These are phyloP conservation scores for Aureobasidium pullulans DNA, from an alignment of 2,329 filamentous ascomycete genomes.

Conservation along the genomic window DNA sequence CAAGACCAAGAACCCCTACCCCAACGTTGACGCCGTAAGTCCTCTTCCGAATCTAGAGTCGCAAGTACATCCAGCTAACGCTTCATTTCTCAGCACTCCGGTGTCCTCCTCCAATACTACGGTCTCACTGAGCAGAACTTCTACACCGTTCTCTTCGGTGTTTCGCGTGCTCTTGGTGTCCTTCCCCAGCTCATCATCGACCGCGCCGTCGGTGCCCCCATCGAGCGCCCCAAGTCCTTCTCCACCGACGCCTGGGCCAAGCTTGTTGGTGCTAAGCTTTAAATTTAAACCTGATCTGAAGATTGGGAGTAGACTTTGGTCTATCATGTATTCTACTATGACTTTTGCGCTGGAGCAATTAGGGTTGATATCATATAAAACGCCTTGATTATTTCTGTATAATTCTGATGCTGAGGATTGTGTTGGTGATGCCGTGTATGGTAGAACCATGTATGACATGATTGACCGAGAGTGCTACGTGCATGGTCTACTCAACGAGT, in stretches of 20 bases:
- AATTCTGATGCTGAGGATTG: neutral
- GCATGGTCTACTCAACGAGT: slow-evolving; percentile 5
- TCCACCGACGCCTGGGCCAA: slow-evolving; percentile 95
- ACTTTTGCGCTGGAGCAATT: slow-evolving; percentile 14
- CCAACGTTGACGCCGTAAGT: slow-evolving; percentile 82
- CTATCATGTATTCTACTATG: slow-evolving; percentile 13
- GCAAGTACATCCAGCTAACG: slow-evolving; percentile 11
- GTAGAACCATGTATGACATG: neutral
- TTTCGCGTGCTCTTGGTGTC: slow-evolving; percentile 95
- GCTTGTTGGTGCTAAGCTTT: slow-evolving; percentile 83
- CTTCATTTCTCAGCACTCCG: slow-evolving; percentile 59
- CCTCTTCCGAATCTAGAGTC: neutral
- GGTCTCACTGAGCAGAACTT: slow-evolving; percentile 97
- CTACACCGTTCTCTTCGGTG: slow-evolving; percentile 99
- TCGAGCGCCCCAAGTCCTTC: slow-evolving; percentile 99
- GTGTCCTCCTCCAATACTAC: slow-evolving; percentile 99
- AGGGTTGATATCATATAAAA: slow-evolving; percentile 13
- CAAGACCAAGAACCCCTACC: slow-evolving; percentile 99
- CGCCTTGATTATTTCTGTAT: slow-evolving; percentile 7
- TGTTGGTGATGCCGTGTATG: neutral
- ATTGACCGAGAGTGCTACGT: neutral
- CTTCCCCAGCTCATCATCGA: slow-evolving; percentile 99
- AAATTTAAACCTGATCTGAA: slow-evolving; percentile 35
- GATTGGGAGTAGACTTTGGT: neutral
- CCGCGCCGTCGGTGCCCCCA: slow-evolving; percentile 91